Evolutionary conservation across 1,284 basidiomycete genomes (phyloP), one percentile per base, ranked within the genome.

Genomic region (Gymnopus androsaceus): DNA sequence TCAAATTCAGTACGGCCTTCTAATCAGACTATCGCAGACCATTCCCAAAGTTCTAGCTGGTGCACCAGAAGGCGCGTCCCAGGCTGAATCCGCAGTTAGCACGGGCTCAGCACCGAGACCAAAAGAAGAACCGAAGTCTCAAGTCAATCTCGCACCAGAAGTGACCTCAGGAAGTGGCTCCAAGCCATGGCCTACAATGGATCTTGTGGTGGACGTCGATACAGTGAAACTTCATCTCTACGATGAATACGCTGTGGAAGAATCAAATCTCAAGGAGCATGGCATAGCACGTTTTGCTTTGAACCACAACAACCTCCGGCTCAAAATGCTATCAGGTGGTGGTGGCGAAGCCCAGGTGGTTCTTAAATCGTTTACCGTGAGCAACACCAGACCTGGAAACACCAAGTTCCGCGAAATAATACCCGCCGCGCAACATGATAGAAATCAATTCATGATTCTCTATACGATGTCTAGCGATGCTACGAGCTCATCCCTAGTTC

Each of bases 331-430:
- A 21, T 91, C 90, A 15, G 87, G 95, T 68, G 88, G 89, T 21
- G 85, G 94, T 8, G 81, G 86, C 61, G 94, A 98, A 70, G 87
- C 90, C 2, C 95, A 98, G 70, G 75, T 98, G 48, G 80, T 94
- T 34, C 75, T 99, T 30, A 88, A 90, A 66, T 94, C 95, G 0
- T 89, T 99, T 66, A 95, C 94, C 0, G 90, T 98, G 76, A 87
- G 83, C 67, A 97, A 96, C 68, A 98, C 90, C 4, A 81, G 90
- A 46, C 82, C 90, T 0, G 92, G 92, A 6, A 80, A 79, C 55
- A 91, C 93, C 17, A 90, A 86, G 66, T 98, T 96, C 77, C 83
- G 96, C 46, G 96, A 99, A 69, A 95, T 99, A 57, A 92, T 99
- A 58, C 97, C 97, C 1, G 88, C 94, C 12, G 90, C 93, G 28